phyloP scores from a whole-genome alignment of 1,284 basidiomycete genomes.

The Fomes fomentarius region DNA sequence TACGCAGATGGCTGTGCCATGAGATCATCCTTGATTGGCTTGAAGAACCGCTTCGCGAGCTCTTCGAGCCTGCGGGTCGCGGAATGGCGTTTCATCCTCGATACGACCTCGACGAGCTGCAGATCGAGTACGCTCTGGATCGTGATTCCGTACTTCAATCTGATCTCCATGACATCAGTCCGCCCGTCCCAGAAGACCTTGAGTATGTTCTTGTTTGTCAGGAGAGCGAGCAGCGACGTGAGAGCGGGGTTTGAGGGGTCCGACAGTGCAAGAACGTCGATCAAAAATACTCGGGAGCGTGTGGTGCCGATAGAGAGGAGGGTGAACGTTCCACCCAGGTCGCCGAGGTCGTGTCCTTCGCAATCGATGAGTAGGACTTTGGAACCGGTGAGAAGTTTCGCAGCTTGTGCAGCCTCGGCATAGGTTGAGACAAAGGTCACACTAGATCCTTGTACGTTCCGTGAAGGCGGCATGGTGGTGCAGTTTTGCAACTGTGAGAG shows the following conservation, averaged over 20 bases:
- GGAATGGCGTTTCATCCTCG: neutral
- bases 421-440: neutral
- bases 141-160: conserved; percentile 29
- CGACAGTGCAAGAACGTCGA: conserved; percentile 39
- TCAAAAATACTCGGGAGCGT: conserved; percentile 39
- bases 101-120: conserved; percentile 37
- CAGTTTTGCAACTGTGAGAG: too few relatives aligned
- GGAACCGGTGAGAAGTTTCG: conserved; percentile 7
- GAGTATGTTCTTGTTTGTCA: conserved; percentile 32
- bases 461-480: too few relatives aligned
- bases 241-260: conserved; percentile 24
- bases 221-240: conserved; percentile 32
- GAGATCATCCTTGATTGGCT: neutral
- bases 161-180: conserved; percentile 45
- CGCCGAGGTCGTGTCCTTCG: conserved; percentile 42
- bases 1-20: neutral
- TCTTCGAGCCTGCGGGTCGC: neutral
- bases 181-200: conserved; percentile 53
- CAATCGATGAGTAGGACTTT: conserved; percentile 26
- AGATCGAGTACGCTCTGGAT: conserved; percentile 43
- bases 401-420: neutral
- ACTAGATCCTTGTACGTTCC: too few relatives aligned
- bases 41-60: conserved; percentile 1
- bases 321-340: conserved; percentile 38
- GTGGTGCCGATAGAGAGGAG: conserved; percentile 46